Conservation (phyloP, 371 early-diverging fungal genomes). For the Zychaea mexicana region DNA sequence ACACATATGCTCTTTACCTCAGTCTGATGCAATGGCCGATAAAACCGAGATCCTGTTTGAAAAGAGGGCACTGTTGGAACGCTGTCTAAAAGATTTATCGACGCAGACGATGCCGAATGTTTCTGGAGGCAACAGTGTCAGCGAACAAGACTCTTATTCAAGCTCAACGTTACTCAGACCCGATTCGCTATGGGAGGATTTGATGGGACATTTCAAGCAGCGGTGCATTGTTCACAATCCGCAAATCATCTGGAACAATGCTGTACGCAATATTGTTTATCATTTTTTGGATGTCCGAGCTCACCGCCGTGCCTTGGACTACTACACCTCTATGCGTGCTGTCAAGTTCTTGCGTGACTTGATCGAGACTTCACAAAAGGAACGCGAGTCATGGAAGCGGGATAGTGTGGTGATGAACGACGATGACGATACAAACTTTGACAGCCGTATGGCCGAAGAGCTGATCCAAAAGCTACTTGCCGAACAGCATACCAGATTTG, state of each 20-base stretch:
- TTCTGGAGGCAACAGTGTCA: neutral
- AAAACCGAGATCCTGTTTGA: slow-evolving; percentile 48
- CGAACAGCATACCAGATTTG: slow-evolving; percentile 50
- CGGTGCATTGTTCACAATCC: slow-evolving; percentile 55
- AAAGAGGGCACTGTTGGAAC: slow-evolving; percentile 44
- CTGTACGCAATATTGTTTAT: slow-evolving; percentile 50
- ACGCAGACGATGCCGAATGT: slow-evolving; percentile 28
- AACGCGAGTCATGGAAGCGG: slow-evolving; percentile 23
- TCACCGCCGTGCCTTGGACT: slow-evolving; percentile 42
- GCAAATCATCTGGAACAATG: slow-evolving; percentile 56
- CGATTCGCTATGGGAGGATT: slow-evolving; percentile 46
- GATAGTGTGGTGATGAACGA: slow-evolving; percentile 19
- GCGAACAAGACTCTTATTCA: slow-evolving; percentile 19
- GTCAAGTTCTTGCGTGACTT: slow-evolving; percentile 52
- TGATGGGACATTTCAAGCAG: slow-evolving; percentile 49
- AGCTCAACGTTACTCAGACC: slow-evolving; percentile 35
- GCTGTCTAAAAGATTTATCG: slow-evolving; percentile 34
- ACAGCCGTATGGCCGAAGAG: slow-evolving; percentile 47
- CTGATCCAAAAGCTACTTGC: slow-evolving; percentile 54
- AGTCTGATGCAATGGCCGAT: slow-evolving; percentile 45
- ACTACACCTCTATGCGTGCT: slow-evolving; percentile 53
- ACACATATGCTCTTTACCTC: neutral
- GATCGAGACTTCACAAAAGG: slow-evolving; percentile 29
- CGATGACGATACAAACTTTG: slow-evolving; percentile 39
- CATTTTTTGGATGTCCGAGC: slow-evolving; percentile 49